Conservation (phyloP, 1,139 yeast species). For the Pneumocystis canis region DNA sequence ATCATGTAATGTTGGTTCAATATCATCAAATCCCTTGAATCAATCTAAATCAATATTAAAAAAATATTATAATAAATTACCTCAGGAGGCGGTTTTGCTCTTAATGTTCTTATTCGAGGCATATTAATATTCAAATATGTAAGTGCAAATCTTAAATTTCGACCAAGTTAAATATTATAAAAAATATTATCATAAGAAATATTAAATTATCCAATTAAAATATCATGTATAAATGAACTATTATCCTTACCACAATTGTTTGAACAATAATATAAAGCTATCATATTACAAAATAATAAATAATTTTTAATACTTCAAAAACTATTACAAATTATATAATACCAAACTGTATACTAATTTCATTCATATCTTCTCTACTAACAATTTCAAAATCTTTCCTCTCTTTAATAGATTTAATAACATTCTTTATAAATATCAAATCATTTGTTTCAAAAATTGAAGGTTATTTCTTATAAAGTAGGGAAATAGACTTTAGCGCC, state of each 20-base stretch:
- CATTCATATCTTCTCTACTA: background rate
- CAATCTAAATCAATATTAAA: constrained; percentile 24
- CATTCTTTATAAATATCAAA: background rate
- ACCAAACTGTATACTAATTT: background rate
- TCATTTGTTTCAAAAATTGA: background rate
- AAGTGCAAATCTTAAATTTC: background rate
- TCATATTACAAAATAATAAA: background rate
- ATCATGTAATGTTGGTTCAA: constrained; percentile 56
- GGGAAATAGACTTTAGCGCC: background rate
- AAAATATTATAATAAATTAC: background rate
- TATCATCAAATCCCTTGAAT: constrained; percentile 62
- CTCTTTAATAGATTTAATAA: background rate
- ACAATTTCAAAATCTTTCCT: background rate
- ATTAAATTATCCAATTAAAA: background rate
- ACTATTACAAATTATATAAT: background rate
- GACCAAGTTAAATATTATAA: background rate
- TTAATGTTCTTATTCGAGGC: constrained; percentile 32
- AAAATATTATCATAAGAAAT: background rate
- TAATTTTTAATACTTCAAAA: background rate
- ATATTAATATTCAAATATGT: constrained; percentile 18
- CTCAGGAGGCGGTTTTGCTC: constrained; percentile 25
- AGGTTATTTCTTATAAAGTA: background rate
- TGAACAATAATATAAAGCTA: background rate
- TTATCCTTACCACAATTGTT: background rate
- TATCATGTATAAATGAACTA: background rate